Evolutionary conservation across 306 rosid genomes (phyloP), one percentile per base, ranked within the genome.

Genomic region (Vigna trinervia): DNA sequence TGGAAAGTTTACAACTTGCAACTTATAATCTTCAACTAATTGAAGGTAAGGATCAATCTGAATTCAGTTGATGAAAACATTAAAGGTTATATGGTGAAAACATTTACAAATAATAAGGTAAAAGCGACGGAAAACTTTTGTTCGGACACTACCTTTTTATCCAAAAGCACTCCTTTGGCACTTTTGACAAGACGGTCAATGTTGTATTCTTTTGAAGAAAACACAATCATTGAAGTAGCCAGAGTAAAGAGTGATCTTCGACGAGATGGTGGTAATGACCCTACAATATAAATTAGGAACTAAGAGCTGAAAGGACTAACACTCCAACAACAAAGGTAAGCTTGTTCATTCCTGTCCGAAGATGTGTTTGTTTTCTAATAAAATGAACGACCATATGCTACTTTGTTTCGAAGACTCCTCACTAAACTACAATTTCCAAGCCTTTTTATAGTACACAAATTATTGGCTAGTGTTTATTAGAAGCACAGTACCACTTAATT

Each of bases 171-270:
- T 85, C 82, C 70, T 88, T 85, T 86, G 79, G 89, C 83, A 76
- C 73, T 75, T 9, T 80, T 39, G 77, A 83, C 89, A 58, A 96
- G 90, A 74, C 91, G 74, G 51, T 54, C 78, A 77, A 96, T 84
- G 77, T 83, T 80, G 85, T 76, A 92, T 68, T 96, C 90, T 82
- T 86, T 89, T 57, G 93, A 86, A 36, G 92, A 84, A 82, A 96
- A 86, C 73, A 92, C 82, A 82, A 91, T 91, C 99, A 92, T 92
- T n/a, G 98, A 87, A 68, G 88, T 84, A 80, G 99, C 98, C 79
- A 92, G 80, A 80, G 89, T 83, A 85, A 87, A 87, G 28, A 96
- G 88, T 69, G 98, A 96, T 84, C 99, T 86, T 43, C 93, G 85
- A 5, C 93, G 91, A 12, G 98, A 96, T 57, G 99, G 92, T 68